Percentiles rank a stretch among this genome's conserved stretches.
Evolutionary conservation across 2,329 filamentous ascomycete genomes (phyloP).

Genomic region (Metarhizium anisopliae): DNA sequence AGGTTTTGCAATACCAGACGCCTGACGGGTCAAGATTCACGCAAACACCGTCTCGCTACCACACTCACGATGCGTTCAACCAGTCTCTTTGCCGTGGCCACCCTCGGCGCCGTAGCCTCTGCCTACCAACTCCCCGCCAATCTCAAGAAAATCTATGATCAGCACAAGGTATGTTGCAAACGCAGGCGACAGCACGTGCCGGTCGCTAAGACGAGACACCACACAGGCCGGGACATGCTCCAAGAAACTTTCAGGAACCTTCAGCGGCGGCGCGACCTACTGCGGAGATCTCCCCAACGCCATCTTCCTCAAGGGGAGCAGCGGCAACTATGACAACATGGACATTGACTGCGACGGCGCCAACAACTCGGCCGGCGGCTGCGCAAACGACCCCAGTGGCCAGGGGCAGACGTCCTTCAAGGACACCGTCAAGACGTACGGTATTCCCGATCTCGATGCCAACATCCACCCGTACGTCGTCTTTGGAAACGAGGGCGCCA

Average conservation of each 20-base stretch:
- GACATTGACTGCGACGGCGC: slow-evolving; percentile 50
- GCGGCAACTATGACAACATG: slow-evolving; percentile 30
- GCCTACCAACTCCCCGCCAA: slow-evolving; percentile 8
- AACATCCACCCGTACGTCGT: slow-evolving; percentile 44
- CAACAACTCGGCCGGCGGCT: slow-evolving; percentile 34
- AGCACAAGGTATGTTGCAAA: slow-evolving; percentile 4
- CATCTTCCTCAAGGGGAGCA: background rate
- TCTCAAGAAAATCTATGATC: slow-evolving; percentile 8
- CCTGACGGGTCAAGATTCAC: too few relatives aligned
- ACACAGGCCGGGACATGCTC: background rate
- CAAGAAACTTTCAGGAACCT: slow-evolving; percentile 11
- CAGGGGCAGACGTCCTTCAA: slow-evolving; percentile 40
- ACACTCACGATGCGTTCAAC: background rate
- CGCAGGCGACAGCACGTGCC: background rate
- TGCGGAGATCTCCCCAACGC: background rate
- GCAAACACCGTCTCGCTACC: too few relatives aligned
- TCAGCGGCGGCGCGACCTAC: background rate
- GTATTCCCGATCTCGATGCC: slow-evolving; percentile 35
- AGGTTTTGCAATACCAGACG: too few relatives aligned
- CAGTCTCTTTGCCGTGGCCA: slow-evolving; percentile 1
- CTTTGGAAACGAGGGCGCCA: slow-evolving; percentile 36
- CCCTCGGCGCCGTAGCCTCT: slow-evolving; percentile 8
- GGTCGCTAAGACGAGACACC: slow-evolving; percentile 4
- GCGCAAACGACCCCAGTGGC: slow-evolving; percentile 32
- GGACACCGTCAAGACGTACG: slow-evolving; percentile 26